A percentile compares a stretch with the other conserved stretches of the same genome.
phyloP scores from a whole-genome alignment of 306 rosid genomes.

The Sicyos baderoa region DNA sequence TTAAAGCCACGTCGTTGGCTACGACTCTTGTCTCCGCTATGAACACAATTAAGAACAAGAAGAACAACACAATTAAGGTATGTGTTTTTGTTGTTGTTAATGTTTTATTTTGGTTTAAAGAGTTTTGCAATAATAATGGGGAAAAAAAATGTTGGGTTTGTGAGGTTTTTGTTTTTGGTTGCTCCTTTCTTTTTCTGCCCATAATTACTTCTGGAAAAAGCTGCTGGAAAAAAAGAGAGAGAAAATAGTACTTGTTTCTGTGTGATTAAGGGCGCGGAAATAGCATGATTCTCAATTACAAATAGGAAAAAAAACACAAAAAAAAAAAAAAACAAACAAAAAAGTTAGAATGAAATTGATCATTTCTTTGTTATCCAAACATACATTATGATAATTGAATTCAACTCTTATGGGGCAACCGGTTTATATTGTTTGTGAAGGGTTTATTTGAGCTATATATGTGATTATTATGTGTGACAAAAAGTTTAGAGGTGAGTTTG shows the following conservation, averaged over 20 bases:
- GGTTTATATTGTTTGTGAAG: neutral
- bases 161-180: too few species aligned
- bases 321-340: neutral
- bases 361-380: too few species aligned
- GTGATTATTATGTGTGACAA: too few species aligned
- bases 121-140: neutral
- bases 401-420: neutral
- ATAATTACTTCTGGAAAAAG: conserved; percentile 54
- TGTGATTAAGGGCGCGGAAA: conserved; percentile 16
- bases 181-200: conserved; percentile 30
- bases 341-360: too few species aligned
- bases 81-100: conserved; percentile 8
- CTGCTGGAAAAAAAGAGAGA: conserved; percentile 34
- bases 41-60: conserved; percentile 25
- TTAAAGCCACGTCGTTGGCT: conserved; percentile 10
- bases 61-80: conserved; percentile 50
- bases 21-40: conserved; percentile 22
- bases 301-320: too few species aligned
- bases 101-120: neutral
- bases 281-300: neutral
- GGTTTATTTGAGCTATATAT: too few species aligned
- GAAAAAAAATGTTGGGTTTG: conserved; percentile 23
- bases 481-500: too few species aligned
- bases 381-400: too few species aligned
- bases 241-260: neutral